A percentile compares a stretch with the other conserved stretches of the same genome.
These are phyloP conservation scores for Ganoderma resinaceum DNA, from an alignment of 1,284 basidiomycete genomes.

Conservation along the genomic window DNA sequence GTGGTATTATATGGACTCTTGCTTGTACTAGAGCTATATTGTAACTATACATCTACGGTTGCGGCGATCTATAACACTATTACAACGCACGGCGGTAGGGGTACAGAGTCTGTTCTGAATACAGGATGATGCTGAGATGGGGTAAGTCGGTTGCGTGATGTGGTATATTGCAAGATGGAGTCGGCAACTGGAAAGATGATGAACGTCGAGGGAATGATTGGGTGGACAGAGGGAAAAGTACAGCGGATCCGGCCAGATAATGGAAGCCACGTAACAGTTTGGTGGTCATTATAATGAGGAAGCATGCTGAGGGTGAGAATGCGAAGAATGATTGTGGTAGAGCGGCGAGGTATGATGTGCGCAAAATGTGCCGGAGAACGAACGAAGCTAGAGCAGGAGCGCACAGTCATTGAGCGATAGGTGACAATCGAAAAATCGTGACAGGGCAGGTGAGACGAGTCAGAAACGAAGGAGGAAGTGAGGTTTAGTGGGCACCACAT, in stretches of 20 bases:
- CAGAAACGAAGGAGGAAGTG: not conserved
- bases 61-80: constrained; percentile 4
- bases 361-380: not conserved
- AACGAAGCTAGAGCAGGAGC: not conserved
- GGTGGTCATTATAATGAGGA: not conserved
- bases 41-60: constrained; percentile 13
- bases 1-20: constrained; percentile 22
- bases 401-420: not conserved
- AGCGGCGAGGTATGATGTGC: constrained; percentile 4
- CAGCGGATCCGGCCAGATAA: constrained; percentile 1
- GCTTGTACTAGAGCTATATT: constrained; percentile 19
- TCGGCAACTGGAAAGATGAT: not conserved
- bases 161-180: not conserved
- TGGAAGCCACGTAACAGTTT: not conserved
- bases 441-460: too few relatives aligned
- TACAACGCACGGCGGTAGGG: not conserved
- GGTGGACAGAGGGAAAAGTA: not conserved
- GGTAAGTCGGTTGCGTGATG: constrained; percentile 1
- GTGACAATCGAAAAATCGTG: not conserved
- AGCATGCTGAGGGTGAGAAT: not conserved
- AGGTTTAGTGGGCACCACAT: constrained; percentile 12
- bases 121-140: not conserved
- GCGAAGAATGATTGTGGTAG: not conserved
- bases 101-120: constrained; percentile 2
- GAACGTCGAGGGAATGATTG: not conserved